Evolutionary conservation across 164 flowering plant species (phyloP), one percentile per base, ranked within the genome.

Genomic region (Vitis rupestris): DNA sequence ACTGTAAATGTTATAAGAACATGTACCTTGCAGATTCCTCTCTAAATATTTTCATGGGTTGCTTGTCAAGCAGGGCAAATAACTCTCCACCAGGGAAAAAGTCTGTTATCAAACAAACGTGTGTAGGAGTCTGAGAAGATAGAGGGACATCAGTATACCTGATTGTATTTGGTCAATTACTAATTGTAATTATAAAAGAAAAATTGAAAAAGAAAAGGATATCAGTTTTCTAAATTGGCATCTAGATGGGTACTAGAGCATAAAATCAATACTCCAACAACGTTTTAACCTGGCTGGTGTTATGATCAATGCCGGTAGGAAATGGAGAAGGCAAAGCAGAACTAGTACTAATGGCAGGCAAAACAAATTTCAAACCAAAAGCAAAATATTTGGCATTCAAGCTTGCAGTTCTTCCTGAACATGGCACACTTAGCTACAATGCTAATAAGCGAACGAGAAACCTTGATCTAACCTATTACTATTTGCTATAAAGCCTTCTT

Each of bases 21-120:
- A 23, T 50, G 59, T 84, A 92, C 99, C 99, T 90, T 14, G 95
- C 96, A 54, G 97, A 88, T 11, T 95, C 98, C 74, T 95, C 98
- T 75, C 81, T 91, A 61, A 95, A 87, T 50, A 85, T 62, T 74
- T 95, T 95, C 95, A 88, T 85, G 11, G 99, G 99, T 64, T 95
- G 99, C 82, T 86, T 92, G 82, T 91, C 99, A 69, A 95, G 94
- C 83, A 92, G 70, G 2, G 90, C 93, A 81, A 92, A 92, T 61
- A 95, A 75, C 79, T 95, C 99, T 70, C 99, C 98, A 63, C 99
- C 99, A 72, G 88, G 80, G 76, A 90, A 95, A 70, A 95, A 95
- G 83, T 95, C 99, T n/a, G 98, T 92, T 76, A 95, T 92, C 87
- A 95, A 79, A 85, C 99, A 95, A 77, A 95, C 94, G 63, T 95